phyloP scores from a whole-genome alignment of 306 rosid species.

The Citrullus amarus region DNA sequence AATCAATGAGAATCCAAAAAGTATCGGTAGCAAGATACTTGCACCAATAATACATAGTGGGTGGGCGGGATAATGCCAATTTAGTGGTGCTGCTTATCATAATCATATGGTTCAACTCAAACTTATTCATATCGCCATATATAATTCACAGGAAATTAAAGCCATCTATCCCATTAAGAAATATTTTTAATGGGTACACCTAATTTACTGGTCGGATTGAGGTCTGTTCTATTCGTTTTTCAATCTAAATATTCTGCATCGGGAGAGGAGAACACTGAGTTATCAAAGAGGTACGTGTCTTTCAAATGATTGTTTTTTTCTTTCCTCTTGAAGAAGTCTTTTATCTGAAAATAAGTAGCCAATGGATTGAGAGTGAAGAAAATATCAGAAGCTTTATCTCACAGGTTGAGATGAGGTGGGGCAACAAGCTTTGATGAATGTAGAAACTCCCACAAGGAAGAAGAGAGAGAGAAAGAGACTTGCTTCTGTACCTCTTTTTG shows the following conservation, averaged over 20 bases:
- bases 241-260: background rate
- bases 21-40: background rate
- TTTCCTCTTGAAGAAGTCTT: background rate
- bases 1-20: slow-evolving; percentile 4
- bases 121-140: background rate
- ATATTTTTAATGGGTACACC: background rate
- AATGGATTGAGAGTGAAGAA: background rate
- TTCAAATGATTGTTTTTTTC: background rate
- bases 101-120: background rate
- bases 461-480: background rate
- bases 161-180: background rate
- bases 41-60: background rate
- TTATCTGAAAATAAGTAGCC: background rate
- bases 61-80: background rate
- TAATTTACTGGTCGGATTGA: background rate
- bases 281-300: background rate
- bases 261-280: background rate
- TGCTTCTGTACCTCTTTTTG: background rate
- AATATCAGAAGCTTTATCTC: background rate
- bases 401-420: background rate
- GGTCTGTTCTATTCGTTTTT: background rate
- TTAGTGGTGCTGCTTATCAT: background rate
- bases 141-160: background rate
- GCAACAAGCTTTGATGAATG: background rate
- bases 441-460: background rate